Evolutionary conservation across 306 rosid genomes (phyloP), one percentile per base, ranked within the genome.

Genomic region (Styphnolobium japonicum): DNA sequence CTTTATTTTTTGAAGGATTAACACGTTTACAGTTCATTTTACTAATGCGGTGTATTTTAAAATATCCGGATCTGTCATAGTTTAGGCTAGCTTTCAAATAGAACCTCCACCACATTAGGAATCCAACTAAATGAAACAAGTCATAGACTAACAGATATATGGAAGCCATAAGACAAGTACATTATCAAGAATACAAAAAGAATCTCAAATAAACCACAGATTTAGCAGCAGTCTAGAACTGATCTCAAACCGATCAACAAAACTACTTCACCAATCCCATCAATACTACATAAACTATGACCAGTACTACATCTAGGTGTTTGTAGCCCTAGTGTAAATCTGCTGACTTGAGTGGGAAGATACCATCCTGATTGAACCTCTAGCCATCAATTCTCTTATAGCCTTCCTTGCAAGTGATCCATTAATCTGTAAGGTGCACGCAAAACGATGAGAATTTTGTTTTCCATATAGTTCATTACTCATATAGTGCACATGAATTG

Each of bases 401-500:
- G 97, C 91, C 81, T 65, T 83, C 88, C 97, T 86, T 16, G 97
- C 93, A 18, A 91, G 92, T 27, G 92, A 91, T 68, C 97, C 97
- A 60, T 77, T 91, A 61, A 91, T 75, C 92, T 90, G 89, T 12
- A 34, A 42, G 40, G 57, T 25, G 12, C 43, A 83, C 10, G 25
- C 27, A 71, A 51, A 58, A 57, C 42, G 2, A 67, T 42, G 5
- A 71, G 43, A 62, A 18, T 11, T 3, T 31, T 10, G 18, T n/a
- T 18, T 9, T 56, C 11, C 16, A 40, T 23, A 49, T 1, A 52
- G 2, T 5, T 63, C 18, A 46, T 31, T 19, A 10, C 66, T 55
- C 34, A 23, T 7, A 9, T 2, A 33, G 21, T 18, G 23, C 52
- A 15, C 48, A 11, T 34, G 46, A 19, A 77, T 71, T 49, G 14